Evolutionary conservation across 2,329 filamentous ascomycete species (phyloP), one percentile per base, ranked within the genome.

Genomic region (Fusarium buharicum): DNA sequence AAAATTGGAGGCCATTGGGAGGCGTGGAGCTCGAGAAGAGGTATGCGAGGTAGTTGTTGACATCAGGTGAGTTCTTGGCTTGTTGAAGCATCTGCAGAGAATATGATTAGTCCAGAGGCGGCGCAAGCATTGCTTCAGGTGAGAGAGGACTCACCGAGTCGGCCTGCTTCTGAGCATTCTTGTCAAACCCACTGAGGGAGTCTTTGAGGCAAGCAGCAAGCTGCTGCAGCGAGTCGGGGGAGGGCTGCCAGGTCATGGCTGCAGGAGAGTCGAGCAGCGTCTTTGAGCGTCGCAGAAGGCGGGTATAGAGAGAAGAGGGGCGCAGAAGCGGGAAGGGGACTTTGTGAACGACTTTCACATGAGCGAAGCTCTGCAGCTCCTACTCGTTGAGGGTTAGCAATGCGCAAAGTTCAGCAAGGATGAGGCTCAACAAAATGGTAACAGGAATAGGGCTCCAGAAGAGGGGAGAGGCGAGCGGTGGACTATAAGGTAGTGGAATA

Each of bases 41-140:
- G 77, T 91, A 97, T 68, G 92, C 91, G 39, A 99, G 88, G 77
- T 99, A 99, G 79, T 98, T 98, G 81, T 96, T 94, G 81, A 97
- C 91, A 76, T 98, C 94, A 44, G 93, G 93, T 11, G 91, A 95
- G 48, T 83, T 80, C 75, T 92, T 96, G 59, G 94, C 95, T 79
- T 96, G 91, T 66, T 87, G 84, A 70, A 99, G 91, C 92, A 98
- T 96, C 95, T 98, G 70, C 48, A 59, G 44, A 54, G 44, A 48
- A 45, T 45, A 46, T 40, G 56, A 66, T 73, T 61, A 73, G 69
- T 46, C 56, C 18, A 30, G 12, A 45, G 40, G 41, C 46, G 41
- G 46, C 49, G 59, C 62, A 55, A 41, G 44, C 31, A 48, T 39
- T 62, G 53, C 43, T 55, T 64, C 58, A 31, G 44, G 4, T 18